Base-by-base conservation (phyloP, 257 asterid genomes). In the Lycium ferocissimum region DNA sequence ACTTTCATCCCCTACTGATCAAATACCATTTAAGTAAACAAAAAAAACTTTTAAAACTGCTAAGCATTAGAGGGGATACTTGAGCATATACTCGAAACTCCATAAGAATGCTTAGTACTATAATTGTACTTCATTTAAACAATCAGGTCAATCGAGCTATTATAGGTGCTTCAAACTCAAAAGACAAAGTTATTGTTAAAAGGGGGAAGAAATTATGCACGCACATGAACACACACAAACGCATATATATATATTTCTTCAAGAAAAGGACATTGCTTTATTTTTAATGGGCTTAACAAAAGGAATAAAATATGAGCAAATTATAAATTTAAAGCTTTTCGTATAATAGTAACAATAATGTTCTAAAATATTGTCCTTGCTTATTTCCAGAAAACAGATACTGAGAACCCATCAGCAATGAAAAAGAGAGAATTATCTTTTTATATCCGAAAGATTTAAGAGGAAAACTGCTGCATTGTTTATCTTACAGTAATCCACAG, bases 201-300 rank as follows among this genome's bases (percentile, higher is more conserved):
- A 22, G 40, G 20, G 22, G 63, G 47, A 51, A 43, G 57, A 71
- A 76, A 76, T 4, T 26, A 76, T 76, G 82, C 47, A 76, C 61
- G 33, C 33, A 26, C 33, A 26, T 26, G 2, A 75, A 49, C 14
- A 51, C 63, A 51, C 63, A 76, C 0, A 26, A 20, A 22, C 37
- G 62, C 62, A 14, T 76, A 26, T 75, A 75, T 38, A 75, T 75
- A 75, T 47, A 47, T 75, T 73, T 20, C 81, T 6, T 20, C 43
- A 47, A 51, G 63, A 76, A 51, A 43, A 51, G 14, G 14, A 76
- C 8, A 76, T 47, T 49, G 14, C 37, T 51, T 51, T 49, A 76
- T 76, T 18, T 22, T 12, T 76, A 76, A 56, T 51, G 22, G 22
- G 1, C 4, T 13, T 51, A 76, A 20, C 20, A 51, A 76, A 76